Evolutionary conservation across 805 yeast species (phyloP), one percentile per base, ranked within the genome.

Genomic region (Schwanniomyces sp.): DNA sequence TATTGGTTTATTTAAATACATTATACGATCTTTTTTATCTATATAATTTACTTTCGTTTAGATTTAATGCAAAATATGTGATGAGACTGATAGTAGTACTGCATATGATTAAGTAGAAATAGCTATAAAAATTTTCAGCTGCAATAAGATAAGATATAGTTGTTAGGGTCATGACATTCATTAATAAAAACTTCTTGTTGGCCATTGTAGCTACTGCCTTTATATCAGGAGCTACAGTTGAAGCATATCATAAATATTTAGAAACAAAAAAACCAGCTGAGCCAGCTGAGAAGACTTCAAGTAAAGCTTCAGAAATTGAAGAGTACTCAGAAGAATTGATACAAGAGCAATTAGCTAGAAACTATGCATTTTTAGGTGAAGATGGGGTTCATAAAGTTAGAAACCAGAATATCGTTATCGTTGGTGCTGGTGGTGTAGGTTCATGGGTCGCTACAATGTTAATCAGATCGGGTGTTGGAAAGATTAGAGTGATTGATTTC

Each of bases 371-470:
- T 62, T 74, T 94, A 25, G 90, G 96, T 10, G 88, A 87, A 44
- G 87, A 85, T 17, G 98, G 97, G 0, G 84, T 91, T 81, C 65
- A 69, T 16, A 81, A 81, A 49, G 80, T 94, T 14, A 81, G 96
- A 46, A 67, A 75, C 10, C 85, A 89, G 59, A 77, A 80, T 47
- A 79, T 91, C 2, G 87, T 90, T 1, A 87, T 92, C 12, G 84
- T 82, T 27, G 99, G 99, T 27, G 94, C 92, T 14, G 99, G 99
- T 49, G 99, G 99, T 49, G 99, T 94, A 36, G 99, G 99, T 2
- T 91, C 97, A 0, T 91, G 97, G 92, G 96, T 86, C 21, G 85
- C 87, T 10, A 86, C 96, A 9, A 89, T 95, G 87, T 76, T 94
- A 47, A 86, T 88, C 1, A 82, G 99, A 58, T 88, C 96, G 14